Conservation (phyloP, 2,329 filamentous ascomycete species). For the Epichloe brachyelytri region DNA sequence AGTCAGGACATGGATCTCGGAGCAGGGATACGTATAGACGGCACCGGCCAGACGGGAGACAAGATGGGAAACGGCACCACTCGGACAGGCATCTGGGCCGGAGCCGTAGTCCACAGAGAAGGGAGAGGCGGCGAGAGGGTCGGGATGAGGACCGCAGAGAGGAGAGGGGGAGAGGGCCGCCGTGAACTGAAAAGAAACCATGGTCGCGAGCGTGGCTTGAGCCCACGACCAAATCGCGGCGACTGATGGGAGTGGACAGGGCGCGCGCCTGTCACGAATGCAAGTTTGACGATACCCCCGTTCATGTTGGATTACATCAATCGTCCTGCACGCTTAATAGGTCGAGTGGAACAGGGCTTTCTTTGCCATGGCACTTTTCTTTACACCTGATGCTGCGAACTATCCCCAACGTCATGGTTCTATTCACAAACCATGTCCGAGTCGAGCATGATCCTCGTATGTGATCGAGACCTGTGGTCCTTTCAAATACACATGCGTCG, state of each 20-base stretch:
- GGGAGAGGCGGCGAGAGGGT: conserved; percentile 12
- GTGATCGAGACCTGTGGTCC: no score
- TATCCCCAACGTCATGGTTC: no score
- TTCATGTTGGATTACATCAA: background rate
- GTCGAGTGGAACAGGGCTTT: no score
- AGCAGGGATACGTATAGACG: conserved; percentile 8
- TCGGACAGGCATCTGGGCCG: conserved; percentile 2
- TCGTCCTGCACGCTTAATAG: no score
- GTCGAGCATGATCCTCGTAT: no score
- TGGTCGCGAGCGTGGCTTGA: conserved; percentile 6
- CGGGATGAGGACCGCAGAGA: conserved; percentile 1
- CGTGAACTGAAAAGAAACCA: conserved; percentile 11
- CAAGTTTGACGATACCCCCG: background rate
- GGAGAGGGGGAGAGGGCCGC: conserved; percentile 11
- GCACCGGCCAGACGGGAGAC: background rate
- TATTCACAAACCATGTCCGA: no score
- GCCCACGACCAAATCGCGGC: background rate
- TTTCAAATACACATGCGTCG: no score
- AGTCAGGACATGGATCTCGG: conserved; percentile 6
- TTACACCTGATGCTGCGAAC: background rate
- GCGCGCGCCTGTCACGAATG: background rate
- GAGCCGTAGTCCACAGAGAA: conserved; percentile 3
- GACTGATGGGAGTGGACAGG: background rate
- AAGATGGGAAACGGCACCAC: conserved; percentile 4
- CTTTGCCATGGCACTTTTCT: no score